Base-by-base conservation (phyloP, 2,329 filamentous ascomycete genomes). In the Claviceps pazoutovae region DNA sequence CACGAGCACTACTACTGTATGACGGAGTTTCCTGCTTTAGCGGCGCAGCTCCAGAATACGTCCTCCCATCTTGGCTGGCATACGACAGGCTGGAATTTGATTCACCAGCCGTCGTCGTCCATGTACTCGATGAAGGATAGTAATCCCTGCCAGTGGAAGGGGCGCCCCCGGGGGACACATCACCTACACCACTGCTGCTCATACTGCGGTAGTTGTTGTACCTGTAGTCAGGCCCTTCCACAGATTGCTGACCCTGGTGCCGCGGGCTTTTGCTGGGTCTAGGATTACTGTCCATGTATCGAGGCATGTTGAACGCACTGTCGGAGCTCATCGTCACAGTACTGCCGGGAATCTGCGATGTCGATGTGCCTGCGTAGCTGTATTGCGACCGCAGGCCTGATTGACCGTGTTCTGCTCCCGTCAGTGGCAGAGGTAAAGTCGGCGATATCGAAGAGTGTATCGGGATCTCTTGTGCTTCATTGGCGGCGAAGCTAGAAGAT, bases 261-360 rank as follows among this genome's bases (percentile, higher is more conserved):
- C 78, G 72, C 0, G 78, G 75, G 57, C 75, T 78, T 64, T 81
- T 81, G 39, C 73, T 65, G 16, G 78, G 75, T 21, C 78, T 71
- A 5, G 74, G 70, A 56, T 74, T 77, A 46, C 52, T 45, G 60
- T 80, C 78, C 47, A 80, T 71, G 58, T 80, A 81, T 56, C 78
- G 71, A 11, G 78, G 76, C 46, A 80, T 72, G 58, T 68, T 77
- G 51, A 79, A 68, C 19, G 68, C 68, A 53, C 66, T 70, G 50
- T 76, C 74, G 2, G 69, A 62, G 39, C 65, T 61, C n/a, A 70
- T 58, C 49, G 59, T 55, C 46, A 65, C 55, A 45, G 62, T 57
- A 63, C 63, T 46, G 66, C 72, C 41, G 64, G 76, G 71, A 4
- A 79, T 64, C 46, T 76, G 74, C 5, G 76, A 69, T 1, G 74